A percentile compares a stretch with the other conserved stretches of the same genome.
Conservation (phyloP, 2,329 filamentous ascomycete genomes). For the Dothidotthia symphoricarpi region DNA sequence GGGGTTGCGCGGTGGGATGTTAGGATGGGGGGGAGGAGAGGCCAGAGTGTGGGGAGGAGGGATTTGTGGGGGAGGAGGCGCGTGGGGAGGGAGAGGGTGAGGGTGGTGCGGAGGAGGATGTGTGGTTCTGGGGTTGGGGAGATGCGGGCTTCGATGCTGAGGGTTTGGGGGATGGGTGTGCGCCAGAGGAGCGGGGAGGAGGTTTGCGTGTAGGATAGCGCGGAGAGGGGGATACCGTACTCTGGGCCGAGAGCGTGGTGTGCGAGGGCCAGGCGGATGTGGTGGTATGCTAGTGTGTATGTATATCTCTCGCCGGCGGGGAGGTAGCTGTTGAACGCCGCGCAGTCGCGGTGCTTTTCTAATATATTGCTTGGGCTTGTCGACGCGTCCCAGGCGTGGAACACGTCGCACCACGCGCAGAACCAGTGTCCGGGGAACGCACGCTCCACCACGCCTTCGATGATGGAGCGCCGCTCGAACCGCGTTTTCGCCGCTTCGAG, state of each 20-base stretch:
- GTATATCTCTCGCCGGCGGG: slow-evolving; percentile 8
- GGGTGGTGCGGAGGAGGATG: slow-evolving; percentile 23
- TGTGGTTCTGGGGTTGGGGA: background rate
- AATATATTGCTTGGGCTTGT: slow-evolving; percentile 9
- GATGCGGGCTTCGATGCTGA: slow-evolving; percentile 11
- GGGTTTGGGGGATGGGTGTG: slow-evolving; percentile 12
- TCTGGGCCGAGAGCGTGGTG: slow-evolving; percentile 14
- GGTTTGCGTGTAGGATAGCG: slow-evolving; percentile 14
- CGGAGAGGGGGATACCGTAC: slow-evolving; percentile 25
- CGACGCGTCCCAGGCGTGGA: slow-evolving; percentile 22
- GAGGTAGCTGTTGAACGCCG: slow-evolving; percentile 29
- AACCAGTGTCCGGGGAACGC: slow-evolving; percentile 36
- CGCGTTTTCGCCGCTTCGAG: slow-evolving; percentile 15
- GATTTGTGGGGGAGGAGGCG: slow-evolving; percentile 7
- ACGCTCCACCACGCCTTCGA: slow-evolving; percentile 31
- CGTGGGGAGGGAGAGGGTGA: slow-evolving; percentile 16
- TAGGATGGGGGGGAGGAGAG: slow-evolving; percentile 26
- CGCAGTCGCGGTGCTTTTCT: slow-evolving; percentile 16
- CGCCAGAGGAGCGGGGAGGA: slow-evolving; percentile 14
- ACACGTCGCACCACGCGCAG: slow-evolving; percentile 37
- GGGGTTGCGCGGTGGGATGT: slow-evolving; percentile 25
- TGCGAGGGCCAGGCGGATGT: slow-evolving; percentile 31
- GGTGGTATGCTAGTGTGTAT: slow-evolving; percentile 18
- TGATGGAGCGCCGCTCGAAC: slow-evolving; percentile 21
- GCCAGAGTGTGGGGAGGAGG: slow-evolving; percentile 17